A percentile compares a stretch with the other conserved stretches of the same genome.
phyloP scores from a whole-genome alignment of 768 basidiomycete species.

The Hygrocybe punicea region DNA sequence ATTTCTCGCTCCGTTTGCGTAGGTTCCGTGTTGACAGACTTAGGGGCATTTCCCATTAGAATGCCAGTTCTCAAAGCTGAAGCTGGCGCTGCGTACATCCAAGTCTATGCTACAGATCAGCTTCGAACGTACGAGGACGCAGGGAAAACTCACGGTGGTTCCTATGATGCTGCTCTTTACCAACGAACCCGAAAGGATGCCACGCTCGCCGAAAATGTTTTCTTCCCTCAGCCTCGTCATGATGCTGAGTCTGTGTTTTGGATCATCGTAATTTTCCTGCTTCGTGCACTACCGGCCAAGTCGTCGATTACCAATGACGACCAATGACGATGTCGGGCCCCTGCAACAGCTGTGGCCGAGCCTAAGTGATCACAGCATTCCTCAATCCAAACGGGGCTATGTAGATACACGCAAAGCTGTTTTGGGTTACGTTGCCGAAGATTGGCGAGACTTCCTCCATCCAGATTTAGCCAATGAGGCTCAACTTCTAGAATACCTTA shows the following conservation, averaged over 20 bases:
- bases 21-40: background rate
- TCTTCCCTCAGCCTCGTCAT: constrained; percentile 1
- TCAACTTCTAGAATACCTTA: background rate
- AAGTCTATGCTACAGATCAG: background rate
- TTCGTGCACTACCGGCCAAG: background rate
- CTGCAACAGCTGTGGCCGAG: background rate
- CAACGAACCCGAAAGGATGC: background rate
- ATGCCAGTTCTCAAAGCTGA: background rate
- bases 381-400: background rate
- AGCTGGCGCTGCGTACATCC: background rate
- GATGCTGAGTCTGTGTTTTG: constrained; percentile 8
- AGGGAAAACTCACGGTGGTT: background rate
- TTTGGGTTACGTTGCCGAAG: background rate
- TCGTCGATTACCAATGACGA: background rate
- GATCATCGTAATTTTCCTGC: constrained; percentile 1
- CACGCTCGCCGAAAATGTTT: background rate
- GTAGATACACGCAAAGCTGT: background rate
- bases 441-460: background rate
- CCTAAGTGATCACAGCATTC: background rate
- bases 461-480: background rate
- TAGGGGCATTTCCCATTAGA: background rate
- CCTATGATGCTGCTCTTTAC: background rate
- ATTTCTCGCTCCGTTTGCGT: background rate
- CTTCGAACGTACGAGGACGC: background rate
- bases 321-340: background rate